Evolutionary conservation across 345 rosid species (phyloP).

Genomic region (Eucalyptus cloeziana): DNA sequence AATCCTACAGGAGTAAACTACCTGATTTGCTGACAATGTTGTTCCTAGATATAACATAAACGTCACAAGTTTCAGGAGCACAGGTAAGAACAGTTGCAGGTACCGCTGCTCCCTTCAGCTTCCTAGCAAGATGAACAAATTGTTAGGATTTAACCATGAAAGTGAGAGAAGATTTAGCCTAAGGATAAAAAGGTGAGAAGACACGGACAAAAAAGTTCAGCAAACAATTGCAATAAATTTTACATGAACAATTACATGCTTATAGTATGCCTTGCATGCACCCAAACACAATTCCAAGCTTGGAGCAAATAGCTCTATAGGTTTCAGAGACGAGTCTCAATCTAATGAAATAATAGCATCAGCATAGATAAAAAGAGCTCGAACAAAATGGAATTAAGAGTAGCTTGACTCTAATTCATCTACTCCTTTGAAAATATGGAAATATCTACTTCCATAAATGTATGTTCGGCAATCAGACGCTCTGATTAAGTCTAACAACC

Average conservation of each 20-base stretch:
- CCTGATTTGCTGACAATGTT: slow-evolving; percentile 37
- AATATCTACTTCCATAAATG: background rate
- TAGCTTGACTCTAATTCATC: background rate
- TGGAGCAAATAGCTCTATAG: background rate
- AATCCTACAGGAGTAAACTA: slow-evolving; percentile 6
- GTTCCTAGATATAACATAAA: slow-evolving; percentile 36
- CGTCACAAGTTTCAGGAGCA: slow-evolving; percentile 39
- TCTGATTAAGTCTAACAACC: background rate
- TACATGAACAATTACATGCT: background rate
- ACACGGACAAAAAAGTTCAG: background rate
- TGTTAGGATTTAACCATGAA: background rate
- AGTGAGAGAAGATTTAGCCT: background rate
- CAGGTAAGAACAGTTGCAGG: slow-evolving; percentile 34
- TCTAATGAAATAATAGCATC: background rate
- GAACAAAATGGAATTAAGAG: background rate
- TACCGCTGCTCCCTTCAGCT: slow-evolving; percentile 34
- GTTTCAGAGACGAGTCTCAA: background rate
- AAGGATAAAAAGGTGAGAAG: background rate
- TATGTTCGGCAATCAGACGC: background rate
- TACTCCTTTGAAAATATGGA: background rate
- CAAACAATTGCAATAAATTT: background rate
- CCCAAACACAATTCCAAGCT: background rate
- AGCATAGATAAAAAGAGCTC: background rate
- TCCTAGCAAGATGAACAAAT: slow-evolving; percentile 14
- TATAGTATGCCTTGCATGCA: background rate